Evolutionary conservation across 768 basidiomycete species (phyloP).

Genomic region (Boletellus ananas): DNA sequence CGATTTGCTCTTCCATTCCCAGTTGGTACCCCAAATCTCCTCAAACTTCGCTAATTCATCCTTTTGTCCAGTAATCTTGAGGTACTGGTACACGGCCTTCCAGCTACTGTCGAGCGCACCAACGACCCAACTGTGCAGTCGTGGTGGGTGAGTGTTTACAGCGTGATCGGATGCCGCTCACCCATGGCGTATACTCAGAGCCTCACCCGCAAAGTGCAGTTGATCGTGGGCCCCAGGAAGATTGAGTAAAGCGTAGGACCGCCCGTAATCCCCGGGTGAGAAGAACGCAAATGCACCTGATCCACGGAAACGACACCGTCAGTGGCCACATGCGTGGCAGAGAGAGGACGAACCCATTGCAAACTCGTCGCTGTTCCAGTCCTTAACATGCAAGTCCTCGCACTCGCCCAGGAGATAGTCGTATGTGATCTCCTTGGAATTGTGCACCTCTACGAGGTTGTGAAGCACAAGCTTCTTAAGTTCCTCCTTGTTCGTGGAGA

Average conservation of each 20-base stretch:
- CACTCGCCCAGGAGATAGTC: constrained; percentile 17
- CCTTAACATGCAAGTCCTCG: constrained; percentile 26
- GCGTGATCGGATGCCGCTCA: not conserved
- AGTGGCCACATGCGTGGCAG: not conserved
- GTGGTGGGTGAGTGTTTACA: constrained; percentile 20
- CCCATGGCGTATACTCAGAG: constrained; percentile 12
- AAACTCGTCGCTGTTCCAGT: constrained; percentile 33
- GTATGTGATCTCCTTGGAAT: constrained; percentile 17
- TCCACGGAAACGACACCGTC: not conserved
- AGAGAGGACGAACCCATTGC: constrained; percentile 31
- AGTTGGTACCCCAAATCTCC: constrained; percentile 29
- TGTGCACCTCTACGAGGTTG: constrained; percentile 19
- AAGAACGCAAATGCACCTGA: constrained; percentile 41
- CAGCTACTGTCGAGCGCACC: constrained; percentile 39
- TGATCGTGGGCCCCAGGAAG: constrained; percentile 24
- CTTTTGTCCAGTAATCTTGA: constrained; percentile 13
- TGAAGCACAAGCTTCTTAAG: constrained; percentile 28
- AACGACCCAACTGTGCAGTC: constrained; percentile 34
- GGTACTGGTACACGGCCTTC: constrained; percentile 31
- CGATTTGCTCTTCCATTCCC: no score
- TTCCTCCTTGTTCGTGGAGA: constrained; percentile 10
- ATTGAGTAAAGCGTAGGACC: constrained; percentile 31
- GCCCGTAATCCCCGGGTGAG: constrained; percentile 36
- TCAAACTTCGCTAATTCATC: constrained; percentile 20
- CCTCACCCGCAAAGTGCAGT: constrained; percentile 18